These are phyloP conservation scores for Amanita subjunquillea DNA, from an alignment of 768 basidiomycete genomes.

Conservation along the genomic window DNA sequence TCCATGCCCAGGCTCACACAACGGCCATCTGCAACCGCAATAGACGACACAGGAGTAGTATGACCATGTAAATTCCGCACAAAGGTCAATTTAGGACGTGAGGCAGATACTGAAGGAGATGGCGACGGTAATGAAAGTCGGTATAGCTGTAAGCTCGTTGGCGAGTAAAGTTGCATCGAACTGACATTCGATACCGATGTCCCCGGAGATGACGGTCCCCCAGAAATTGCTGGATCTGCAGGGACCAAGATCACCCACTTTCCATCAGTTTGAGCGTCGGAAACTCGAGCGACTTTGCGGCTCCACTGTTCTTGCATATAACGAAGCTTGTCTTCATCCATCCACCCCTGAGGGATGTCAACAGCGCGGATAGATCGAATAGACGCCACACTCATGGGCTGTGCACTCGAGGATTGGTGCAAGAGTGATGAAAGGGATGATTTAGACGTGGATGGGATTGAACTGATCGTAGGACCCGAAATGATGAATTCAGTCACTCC, in stretches of 20 bases:
- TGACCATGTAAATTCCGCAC: conserved; percentile 67
- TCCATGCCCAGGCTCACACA: conserved; percentile 67
- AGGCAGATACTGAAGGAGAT: conserved; percentile 35
- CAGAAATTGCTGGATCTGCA: conserved; percentile 23
- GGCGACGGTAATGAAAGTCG: conserved; percentile 50
- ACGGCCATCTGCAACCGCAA: conserved; percentile 72
- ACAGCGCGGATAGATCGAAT: conserved; percentile 60
- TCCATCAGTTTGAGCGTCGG: conserved; percentile 75
- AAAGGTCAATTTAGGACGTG: conserved; percentile 58
- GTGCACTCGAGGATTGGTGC: conserved; percentile 7
- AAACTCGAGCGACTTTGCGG: conserved; percentile 59
- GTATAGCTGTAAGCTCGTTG: conserved; percentile 62
- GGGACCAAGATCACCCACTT: conserved; percentile 79
- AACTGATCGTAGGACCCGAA: conserved; percentile 17
- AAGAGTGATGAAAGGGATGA: conserved; percentile 3
- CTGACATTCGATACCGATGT: conserved; percentile 15
- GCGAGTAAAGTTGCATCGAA: conserved; percentile 21
- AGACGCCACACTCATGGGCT: conserved; percentile 37
- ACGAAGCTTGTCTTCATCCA: conserved; percentile 54
- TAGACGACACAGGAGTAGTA: conserved; percentile 49
- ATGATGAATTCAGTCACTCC: conserved; percentile 73
- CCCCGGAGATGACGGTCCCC: conserved; percentile 12
- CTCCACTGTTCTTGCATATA: conserved; percentile 68
- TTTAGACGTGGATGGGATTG: not conserved
- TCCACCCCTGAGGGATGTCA: conserved; percentile 64